Base-by-base conservation (phyloP, 2,329 filamentous ascomycete species). In the Verticillium nonalfalfae region DNA sequence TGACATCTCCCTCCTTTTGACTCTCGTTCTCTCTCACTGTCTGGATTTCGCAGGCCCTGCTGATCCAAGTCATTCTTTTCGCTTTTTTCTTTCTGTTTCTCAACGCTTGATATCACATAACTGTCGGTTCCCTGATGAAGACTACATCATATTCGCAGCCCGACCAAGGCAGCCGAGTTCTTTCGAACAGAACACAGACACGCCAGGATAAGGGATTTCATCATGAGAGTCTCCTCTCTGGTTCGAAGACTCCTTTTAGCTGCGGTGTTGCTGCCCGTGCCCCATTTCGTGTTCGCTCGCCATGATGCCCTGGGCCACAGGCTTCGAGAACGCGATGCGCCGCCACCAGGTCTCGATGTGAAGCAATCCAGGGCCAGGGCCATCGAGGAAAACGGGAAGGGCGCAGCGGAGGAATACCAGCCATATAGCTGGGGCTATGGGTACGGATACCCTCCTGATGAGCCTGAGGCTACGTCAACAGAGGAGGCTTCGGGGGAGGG, bases 161-260 rank as follows among this genome's bases (percentile, higher is more conserved):
- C 26, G 26, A 26, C 4, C 26, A 26, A 26, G 26, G 26, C 26
- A 26, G 26, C 26, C 26, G 26, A 26, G 26, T 26, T 26, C 26
- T 26, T 11, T 10, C n/a, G n/a, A 50, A 3, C 4, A 3, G 10
- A n/a, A n/a, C 45, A 21, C n/a, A 50, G n/a, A 21, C 10, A 21
- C 18, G 9, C n/a, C 45, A 50, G 45, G 4, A 13, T 4, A n/a
- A 21, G 5, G 9, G 6, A 11, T 26, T 7, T 18, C 39, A 50
- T 11, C 60, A 81, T 81, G 79, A 76, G 73, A 65, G 68, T 61
- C 33, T 72, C 66, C 14, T 68, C 68, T 67, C 64, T 74, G 59
- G 63, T 69, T 64, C 60, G 69, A 64, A 69, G 72, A 68, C 59
- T 77, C 35, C 62, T 72, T 64, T 75, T 72, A 67, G 72, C 71